These are phyloP conservation scores for Cantharellus anzutake DNA, from an alignment of 768 basidiomycete species.

Conservation along the genomic window DNA sequence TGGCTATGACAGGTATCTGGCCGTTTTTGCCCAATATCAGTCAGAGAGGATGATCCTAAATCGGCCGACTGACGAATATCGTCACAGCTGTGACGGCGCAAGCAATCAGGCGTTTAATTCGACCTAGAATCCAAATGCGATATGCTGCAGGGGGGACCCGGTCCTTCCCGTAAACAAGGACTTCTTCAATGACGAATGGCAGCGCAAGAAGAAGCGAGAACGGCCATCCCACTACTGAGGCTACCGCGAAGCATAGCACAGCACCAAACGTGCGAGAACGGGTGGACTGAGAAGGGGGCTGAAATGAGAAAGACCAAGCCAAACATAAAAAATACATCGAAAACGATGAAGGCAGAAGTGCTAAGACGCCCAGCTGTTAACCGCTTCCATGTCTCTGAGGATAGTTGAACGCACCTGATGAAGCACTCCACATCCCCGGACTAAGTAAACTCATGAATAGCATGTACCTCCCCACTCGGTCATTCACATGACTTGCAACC, in stretches of 20 bases:
- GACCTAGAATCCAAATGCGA: slow-evolving; percentile 35
- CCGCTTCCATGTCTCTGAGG: background rate
- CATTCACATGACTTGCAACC: slow-evolving; percentile 65
- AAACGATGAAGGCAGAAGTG: slow-evolving; percentile 89
- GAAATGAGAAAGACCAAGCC: slow-evolving; percentile 51
- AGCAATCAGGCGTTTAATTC: slow-evolving; percentile 37
- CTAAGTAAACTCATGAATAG: slow-evolving; percentile 72
- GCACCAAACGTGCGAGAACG: slow-evolving; percentile 39
- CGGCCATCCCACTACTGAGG: slow-evolving; percentile 90
- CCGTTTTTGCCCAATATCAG: slow-evolving; percentile 5
- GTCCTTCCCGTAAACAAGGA: slow-evolving; percentile 62
- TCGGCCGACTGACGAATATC: slow-evolving; percentile 35
- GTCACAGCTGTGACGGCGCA: slow-evolving; percentile 37
- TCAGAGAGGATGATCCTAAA: background rate
- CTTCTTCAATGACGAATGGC: slow-evolving; percentile 81
- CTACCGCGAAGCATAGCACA: slow-evolving; percentile 54
- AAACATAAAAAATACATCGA: slow-evolving; percentile 77
- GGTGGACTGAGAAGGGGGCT: slow-evolving; percentile 35
- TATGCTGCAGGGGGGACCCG: slow-evolving; percentile 28
- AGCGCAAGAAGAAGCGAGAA: slow-evolving; percentile 76
- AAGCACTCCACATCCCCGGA: slow-evolving; percentile 90
- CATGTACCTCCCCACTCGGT: slow-evolving; percentile 82
- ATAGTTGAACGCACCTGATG: slow-evolving; percentile 36
- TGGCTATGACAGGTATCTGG: slow-evolving; percentile 70
- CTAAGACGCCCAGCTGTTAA: slow-evolving; percentile 21